phyloP scores from a whole-genome alignment of 768 basidiomycete genomes.

The Podaxis rugospora region DNA sequence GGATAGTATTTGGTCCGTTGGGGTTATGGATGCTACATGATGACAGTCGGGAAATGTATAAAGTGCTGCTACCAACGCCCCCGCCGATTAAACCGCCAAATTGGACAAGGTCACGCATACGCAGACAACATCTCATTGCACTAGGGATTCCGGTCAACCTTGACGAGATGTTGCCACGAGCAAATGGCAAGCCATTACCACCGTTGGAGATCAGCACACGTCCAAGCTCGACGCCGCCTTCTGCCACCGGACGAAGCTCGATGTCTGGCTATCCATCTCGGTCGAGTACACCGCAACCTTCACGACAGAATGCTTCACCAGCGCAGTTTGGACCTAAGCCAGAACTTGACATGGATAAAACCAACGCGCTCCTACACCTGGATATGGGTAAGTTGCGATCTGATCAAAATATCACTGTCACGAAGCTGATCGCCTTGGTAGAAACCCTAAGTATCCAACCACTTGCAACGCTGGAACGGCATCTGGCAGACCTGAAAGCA shows the following conservation, averaged over 20 bases:
- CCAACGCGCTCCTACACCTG: slow-evolving; percentile 61
- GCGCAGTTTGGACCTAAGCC: slow-evolving; percentile 73
- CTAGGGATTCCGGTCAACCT: slow-evolving; percentile 94
- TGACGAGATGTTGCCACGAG: slow-evolving; percentile 81
- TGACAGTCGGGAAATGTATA: slow-evolving; percentile 74
- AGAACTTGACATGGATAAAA: slow-evolving; percentile 60
- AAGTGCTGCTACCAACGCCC: slow-evolving; percentile 62
- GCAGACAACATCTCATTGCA: slow-evolving; percentile 85
- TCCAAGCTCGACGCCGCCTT: slow-evolving; percentile 75
- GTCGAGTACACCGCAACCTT: slow-evolving; percentile 43
- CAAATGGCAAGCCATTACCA: slow-evolving; percentile 64
- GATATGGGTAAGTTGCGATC: slow-evolving; percentile 50
- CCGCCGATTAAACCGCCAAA: slow-evolving; percentile 82
- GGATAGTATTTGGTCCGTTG: background rate
- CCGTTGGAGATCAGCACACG: slow-evolving; percentile 80
- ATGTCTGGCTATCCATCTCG: slow-evolving; percentile 44
- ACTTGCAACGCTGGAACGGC: slow-evolving; percentile 57
- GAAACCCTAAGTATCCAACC: slow-evolving; percentile 73
- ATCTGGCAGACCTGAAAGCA: slow-evolving; percentile 60
- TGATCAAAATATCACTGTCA: background rate
- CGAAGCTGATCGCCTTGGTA: slow-evolving; percentile 23
- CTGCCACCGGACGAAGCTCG: slow-evolving; percentile 29
- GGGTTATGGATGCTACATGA: slow-evolving; percentile 12
- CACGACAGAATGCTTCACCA: slow-evolving; percentile 25
- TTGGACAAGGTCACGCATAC: slow-evolving; percentile 90